Base-by-base conservation (phyloP, 164 flowering plant species). In the Magnolia sinica region DNA sequence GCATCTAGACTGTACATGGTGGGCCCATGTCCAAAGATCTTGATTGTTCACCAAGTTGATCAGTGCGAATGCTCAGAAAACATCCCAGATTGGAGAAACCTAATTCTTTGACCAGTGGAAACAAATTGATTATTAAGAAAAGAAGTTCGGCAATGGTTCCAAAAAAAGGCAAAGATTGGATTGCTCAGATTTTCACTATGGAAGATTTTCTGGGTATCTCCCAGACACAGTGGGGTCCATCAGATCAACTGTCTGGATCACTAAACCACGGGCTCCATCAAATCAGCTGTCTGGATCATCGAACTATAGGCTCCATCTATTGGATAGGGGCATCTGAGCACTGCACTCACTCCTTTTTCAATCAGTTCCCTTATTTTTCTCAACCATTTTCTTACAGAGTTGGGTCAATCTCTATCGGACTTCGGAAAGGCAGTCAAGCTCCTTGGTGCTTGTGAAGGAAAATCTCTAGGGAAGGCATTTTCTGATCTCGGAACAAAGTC, bases 381-480 rank as follows among this genome's bases (percentile, higher is more conserved):
- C 18, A 20, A 63, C 19, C 63, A 2, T 74, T 80, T 76, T 27
- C 45, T 3, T 91, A 96, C 92, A 96, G 99, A 96, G 79, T 79
- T 94, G 77, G 97, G 98, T 29, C 93, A 92, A 78, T 89, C 99
- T 71, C 87, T 96, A 24, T 84, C 89, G 29, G 98, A 96, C 81
- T 96, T 94, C 83, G 99, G 98, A 14, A 96, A 92, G 87, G 95
- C 99, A 67, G 87, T 84, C 73, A 94, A 94, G 79, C 92, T 91
- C 64, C 87, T 96, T 50, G 97, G 97, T 73, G 85, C 87, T 72
- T 92, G 90, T 88, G 98, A 96, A 82, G 95, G 88, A 77, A 79
- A 92, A 79, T 75, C 91, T 71, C 91, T 94, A 81, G 98, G 97
- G 13, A 96, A 91, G 86, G 94, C 91, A 75, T 94, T 96, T 78